phyloP scores from a whole-genome alignment of 1,284 basidiomycete species.

The Earliella scabrosa region DNA sequence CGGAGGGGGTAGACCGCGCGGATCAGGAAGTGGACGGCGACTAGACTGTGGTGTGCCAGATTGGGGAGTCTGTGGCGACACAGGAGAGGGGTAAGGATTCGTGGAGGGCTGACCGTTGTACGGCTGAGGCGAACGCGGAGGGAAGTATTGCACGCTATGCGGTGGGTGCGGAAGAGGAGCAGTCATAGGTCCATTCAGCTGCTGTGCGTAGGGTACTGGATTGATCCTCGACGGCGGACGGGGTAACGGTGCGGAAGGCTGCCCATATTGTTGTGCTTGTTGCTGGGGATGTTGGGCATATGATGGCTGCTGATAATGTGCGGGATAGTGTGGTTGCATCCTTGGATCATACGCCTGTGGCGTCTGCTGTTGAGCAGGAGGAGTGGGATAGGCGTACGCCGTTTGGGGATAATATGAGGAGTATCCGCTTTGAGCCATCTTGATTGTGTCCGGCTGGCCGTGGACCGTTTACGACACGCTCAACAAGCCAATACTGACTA shows the following conservation, averaged over 20 bases:
- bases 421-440: conserved; percentile 24
- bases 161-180: conserved; percentile 10
- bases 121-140: conserved; percentile 17
- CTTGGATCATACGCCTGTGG: conserved; percentile 7
- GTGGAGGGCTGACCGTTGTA: background rate
- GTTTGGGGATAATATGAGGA: conserved; percentile 17
- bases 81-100: conserved; percentile 25
- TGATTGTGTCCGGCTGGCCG: too few relatives aligned
- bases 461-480: too few relatives aligned
- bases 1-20: conserved; percentile 15
- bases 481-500: too few relatives aligned
- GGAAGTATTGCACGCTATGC: conserved; percentile 6
- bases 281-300: conserved; percentile 4
- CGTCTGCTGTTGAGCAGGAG: conserved; percentile 5
- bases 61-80: conserved; percentile 20
- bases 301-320: conserved; percentile 15
- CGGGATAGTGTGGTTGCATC: conserved; percentile 13
- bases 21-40: conserved; percentile 29
- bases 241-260: background rate
- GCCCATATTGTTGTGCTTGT: background rate
- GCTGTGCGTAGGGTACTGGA: conserved; percentile 6
- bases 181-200: conserved; percentile 4
- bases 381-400: conserved; percentile 12
- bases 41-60: conserved; percentile 10
- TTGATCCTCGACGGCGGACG: conserved; percentile 13